Percentiles rank a stretch among this genome's conserved stretches.
Conservation (phyloP, 1,139 yeast species). For the Yamadazyma buinensis region DNA sequence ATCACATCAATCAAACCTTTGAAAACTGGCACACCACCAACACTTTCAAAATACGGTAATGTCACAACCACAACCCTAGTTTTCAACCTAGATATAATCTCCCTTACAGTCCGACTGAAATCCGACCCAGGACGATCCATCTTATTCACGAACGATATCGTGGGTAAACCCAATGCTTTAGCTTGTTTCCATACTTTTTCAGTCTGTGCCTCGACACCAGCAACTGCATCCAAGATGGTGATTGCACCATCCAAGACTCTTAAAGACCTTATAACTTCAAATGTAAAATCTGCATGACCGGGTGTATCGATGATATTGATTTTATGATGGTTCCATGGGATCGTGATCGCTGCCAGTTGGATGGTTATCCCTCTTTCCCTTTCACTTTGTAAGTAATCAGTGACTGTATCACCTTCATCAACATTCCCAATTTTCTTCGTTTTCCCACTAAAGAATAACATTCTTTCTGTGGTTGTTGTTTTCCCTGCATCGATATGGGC, state of each 20-base stretch:
- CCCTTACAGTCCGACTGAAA: slow-evolving; percentile 82
- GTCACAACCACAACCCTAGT: slow-evolving; percentile 74
- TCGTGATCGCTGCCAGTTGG: slow-evolving; percentile 92
- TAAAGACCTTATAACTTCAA: slow-evolving; percentile 86
- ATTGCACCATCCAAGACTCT: slow-evolving; percentile 93
- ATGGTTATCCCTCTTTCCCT: slow-evolving; percentile 93
- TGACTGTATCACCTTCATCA: slow-evolving; percentile 95
- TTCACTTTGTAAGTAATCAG: slow-evolving; percentile 89
- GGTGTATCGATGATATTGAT: slow-evolving; percentile 95
- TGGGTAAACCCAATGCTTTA: slow-evolving; percentile 60
- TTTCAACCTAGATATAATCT: slow-evolving; percentile 71
- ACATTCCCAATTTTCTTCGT: slow-evolving; percentile 85
- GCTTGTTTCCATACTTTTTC: slow-evolving; percentile 97
- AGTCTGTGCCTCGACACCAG: slow-evolving; percentile 98
- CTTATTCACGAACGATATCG: slow-evolving; percentile 78
- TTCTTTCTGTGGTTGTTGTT: slow-evolving; percentile 86
- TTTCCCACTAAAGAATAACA: slow-evolving; percentile 84
- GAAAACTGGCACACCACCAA: slow-evolving; percentile 46
- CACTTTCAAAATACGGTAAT: slow-evolving; percentile 64
- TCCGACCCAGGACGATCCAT: slow-evolving; percentile 98
- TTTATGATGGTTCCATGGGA: slow-evolving; percentile 76
- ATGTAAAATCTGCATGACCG: slow-evolving; percentile 97
- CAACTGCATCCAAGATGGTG: slow-evolving; percentile 89
- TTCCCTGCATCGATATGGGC: slow-evolving; percentile 93
- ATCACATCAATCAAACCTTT: slow-evolving; percentile 83